These are phyloP conservation scores for Arthrobotrys entomopaga DNA, from an alignment of 2,329 filamentous ascomycete genomes.

Conservation along the genomic window DNA sequence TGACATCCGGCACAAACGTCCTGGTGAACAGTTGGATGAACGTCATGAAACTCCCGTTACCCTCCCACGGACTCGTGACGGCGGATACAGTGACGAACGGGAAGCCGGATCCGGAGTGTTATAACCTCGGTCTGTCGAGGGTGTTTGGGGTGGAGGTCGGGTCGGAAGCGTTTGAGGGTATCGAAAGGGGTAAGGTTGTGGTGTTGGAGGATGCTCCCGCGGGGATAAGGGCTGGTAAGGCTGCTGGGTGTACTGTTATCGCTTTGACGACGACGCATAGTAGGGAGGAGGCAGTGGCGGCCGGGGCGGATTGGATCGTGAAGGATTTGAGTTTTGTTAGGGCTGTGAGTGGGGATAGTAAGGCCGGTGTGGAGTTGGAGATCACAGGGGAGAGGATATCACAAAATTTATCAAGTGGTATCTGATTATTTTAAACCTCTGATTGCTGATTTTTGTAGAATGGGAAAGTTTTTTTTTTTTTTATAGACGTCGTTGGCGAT, in stretches of 20 bases:
- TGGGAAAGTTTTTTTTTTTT: no score
- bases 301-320: slow-evolving; percentile 89
- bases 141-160: slow-evolving; percentile 66
- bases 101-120: slow-evolving; percentile 74
- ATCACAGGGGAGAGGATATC: slow-evolving; percentile 42
- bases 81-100: slow-evolving; percentile 79
- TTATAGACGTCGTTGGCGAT: no score
- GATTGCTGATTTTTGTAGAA: not conserved
- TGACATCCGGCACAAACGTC: slow-evolving; percentile 75
- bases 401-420: no score
- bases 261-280: slow-evolving; percentile 87
- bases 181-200: slow-evolving; percentile 66
- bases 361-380: slow-evolving; percentile 66
- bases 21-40: slow-evolving; percentile 78
- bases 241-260: slow-evolving; percentile 83
- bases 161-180: slow-evolving; percentile 19
- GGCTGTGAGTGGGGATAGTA: slow-evolving; percentile 68
- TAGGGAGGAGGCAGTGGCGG: slow-evolving; percentile 74
- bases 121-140: slow-evolving; percentile 59
- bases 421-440: not conserved
- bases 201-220: slow-evolving; percentile 91
- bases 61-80: slow-evolving; percentile 72
- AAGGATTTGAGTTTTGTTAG: slow-evolving; percentile 79
- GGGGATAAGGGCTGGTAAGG: slow-evolving; percentile 83
- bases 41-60: slow-evolving; percentile 72